A percentile compares a stretch with the other conserved stretches of the same genome.
Conservation (phyloP, 2,329 filamentous ascomycete species). For the Fusarium kyushuense region DNA sequence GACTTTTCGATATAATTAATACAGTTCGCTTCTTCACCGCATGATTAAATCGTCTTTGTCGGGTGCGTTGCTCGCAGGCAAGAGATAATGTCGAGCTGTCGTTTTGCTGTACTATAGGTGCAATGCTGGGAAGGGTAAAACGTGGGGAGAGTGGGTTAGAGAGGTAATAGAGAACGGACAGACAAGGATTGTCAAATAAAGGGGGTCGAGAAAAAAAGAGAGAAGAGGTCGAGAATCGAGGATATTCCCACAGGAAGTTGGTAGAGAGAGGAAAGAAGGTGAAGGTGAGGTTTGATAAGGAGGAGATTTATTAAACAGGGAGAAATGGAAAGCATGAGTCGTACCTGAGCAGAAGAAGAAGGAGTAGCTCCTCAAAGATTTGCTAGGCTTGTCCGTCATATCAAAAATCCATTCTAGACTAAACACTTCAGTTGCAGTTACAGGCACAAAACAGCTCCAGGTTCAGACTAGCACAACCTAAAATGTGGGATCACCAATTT, state of each 20-base stretch:
- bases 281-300: not conserved
- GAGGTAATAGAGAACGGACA: constrained; percentile 37
- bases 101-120: constrained; percentile 13
- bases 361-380: constrained; percentile 24
- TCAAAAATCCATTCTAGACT: constrained; percentile 2
- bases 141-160: constrained; percentile 34
- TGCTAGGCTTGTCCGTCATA: not conserved
- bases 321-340: constrained; percentile 28
- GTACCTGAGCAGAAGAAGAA: constrained; percentile 14
- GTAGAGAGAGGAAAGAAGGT: constrained; percentile 4
- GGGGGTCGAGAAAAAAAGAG: constrained; percentile 2
- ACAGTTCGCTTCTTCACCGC: constrained; percentile 33
- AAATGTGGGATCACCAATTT: constrained; percentile 44
- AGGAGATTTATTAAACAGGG: constrained; percentile 1
- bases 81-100: constrained; percentile 30
- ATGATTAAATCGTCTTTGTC: constrained; percentile 23
- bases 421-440: constrained; percentile 4
- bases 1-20: constrained; percentile 9
- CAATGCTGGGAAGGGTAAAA: constrained; percentile 10
- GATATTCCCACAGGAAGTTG: not conserved
- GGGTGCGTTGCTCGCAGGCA: constrained; percentile 12
- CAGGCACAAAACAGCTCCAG: constrained; percentile 18
- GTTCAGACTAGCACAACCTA: constrained; percentile 27
- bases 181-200: constrained; percentile 43
- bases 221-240: constrained; percentile 9